Percentiles rank a stretch among this genome's conserved stretches.
Evolutionary conservation across 805 yeast genomes (phyloP).

Genomic region (Wickerhamiella musiphila): DNA sequence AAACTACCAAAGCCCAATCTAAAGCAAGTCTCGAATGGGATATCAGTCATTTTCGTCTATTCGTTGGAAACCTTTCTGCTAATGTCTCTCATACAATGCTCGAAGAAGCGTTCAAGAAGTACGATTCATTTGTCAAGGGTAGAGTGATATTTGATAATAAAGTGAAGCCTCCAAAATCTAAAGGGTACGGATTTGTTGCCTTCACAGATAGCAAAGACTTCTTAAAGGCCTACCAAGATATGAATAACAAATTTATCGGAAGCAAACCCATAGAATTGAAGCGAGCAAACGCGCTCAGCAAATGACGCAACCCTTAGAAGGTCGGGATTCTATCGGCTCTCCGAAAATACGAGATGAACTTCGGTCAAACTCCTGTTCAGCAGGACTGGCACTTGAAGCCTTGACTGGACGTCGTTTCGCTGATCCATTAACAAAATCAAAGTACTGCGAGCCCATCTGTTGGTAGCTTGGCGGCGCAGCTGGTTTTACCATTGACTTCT

Average conservation of each 20-base stretch:
- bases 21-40: slow-evolving; percentile 36
- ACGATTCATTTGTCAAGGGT: slow-evolving; percentile 37
- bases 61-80: slow-evolving; percentile 57
- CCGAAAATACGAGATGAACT: no score
- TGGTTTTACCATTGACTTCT: no score
- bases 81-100: slow-evolving; percentile 46
- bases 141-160: slow-evolving; percentile 38
- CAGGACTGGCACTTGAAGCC: no score
- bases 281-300: slow-evolving; percentile 26
- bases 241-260: slow-evolving; percentile 65
- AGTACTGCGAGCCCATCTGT: no score
- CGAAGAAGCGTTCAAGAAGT: slow-evolving; percentile 36
- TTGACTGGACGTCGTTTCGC: no score
- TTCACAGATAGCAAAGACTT: slow-evolving; percentile 50
- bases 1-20: no score
- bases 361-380: no score
- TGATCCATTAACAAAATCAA: no score
- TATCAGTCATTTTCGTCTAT: slow-evolving; percentile 50
- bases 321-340: no score
- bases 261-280: slow-evolving; percentile 54
- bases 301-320: background rate
- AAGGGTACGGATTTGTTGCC: slow-evolving; percentile 64
- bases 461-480: no score
- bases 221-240: slow-evolving; percentile 49
- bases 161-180: slow-evolving; percentile 28